Conservation (phyloP, 768 basidiomycete species). For the Scleroderma citrinum region DNA sequence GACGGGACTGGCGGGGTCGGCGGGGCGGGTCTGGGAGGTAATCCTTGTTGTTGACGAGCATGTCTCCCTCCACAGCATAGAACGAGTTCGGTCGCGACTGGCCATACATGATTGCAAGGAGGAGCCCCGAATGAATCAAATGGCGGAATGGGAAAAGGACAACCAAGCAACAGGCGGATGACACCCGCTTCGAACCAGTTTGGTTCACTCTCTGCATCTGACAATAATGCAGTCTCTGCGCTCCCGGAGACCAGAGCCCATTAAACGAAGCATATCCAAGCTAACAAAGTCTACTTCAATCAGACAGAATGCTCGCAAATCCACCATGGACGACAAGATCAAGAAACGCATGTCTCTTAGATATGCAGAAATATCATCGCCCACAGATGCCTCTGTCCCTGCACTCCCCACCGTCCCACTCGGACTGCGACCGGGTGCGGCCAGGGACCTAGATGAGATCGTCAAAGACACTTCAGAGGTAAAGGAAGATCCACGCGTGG, state of each 20-base stretch:
- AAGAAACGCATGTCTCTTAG: conserved; percentile 95
- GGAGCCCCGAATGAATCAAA: no score
- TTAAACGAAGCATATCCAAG: conserved; percentile 29
- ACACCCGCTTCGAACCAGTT: conserved; percentile 7
- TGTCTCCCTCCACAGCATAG: conserved; percentile 20
- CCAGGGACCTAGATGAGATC: conserved; percentile 43
- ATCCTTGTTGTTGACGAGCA: conserved; percentile 5
- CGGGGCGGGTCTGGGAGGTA: conserved; percentile 8
- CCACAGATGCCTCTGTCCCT: conserved; percentile 51
- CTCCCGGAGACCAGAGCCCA: conserved; percentile 39
- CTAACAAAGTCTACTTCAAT: conserved; percentile 22
- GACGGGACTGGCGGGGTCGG: conserved; percentile 16
- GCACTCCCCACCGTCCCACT: conserved; percentile 53
- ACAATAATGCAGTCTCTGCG: conserved; percentile 56
- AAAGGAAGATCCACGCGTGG: conserved; percentile 53
- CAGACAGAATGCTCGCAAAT: conserved; percentile 42
- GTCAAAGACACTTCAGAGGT: conserved; percentile 33
- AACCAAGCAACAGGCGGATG: neutral
- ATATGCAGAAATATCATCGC: conserved; percentile 81
- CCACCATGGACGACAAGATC: conserved; percentile 77
- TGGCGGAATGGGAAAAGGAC: conserved; percentile 11
- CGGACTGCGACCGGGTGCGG: conserved; percentile 32
- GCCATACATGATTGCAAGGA: conserved; percentile 19
- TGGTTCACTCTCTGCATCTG: conserved; percentile 6
- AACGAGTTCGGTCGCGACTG: conserved; percentile 32